Conservation (phyloP, 306 rosid species). For the Inga laurina region DNA sequence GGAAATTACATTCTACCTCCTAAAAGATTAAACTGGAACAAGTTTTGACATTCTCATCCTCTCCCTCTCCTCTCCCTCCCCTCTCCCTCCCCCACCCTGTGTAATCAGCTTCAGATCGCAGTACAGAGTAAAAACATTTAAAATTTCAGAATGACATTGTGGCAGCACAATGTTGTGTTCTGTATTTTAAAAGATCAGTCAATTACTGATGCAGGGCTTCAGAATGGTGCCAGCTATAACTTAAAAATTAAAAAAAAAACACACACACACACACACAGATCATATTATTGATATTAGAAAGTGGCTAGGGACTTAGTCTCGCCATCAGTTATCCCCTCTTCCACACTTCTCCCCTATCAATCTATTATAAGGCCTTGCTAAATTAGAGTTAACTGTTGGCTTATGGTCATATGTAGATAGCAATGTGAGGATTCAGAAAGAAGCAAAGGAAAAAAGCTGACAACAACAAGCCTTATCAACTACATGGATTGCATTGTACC, state of each 20-base stretch:
- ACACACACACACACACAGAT: not conserved
- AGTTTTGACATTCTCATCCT: conserved; percentile 18
- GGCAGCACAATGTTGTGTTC: not conserved
- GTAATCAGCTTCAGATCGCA: conserved; percentile 7
- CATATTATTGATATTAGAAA: conserved; percentile 2
- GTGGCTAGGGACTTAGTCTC: not conserved
- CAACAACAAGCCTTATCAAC: not conserved
- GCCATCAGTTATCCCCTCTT: not conserved
- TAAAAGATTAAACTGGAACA: not conserved
- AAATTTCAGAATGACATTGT: not conserved
- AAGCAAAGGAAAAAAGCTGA: not conserved
- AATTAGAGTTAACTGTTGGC: not conserved
- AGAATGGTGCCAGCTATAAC: not conserved
- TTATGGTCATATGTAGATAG: not conserved
- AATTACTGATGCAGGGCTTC: conserved; percentile 5
- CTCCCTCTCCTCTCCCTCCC: not conserved
- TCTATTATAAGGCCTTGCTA: not conserved
- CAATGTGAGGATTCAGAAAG: not conserved
- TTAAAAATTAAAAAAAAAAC: not conserved
- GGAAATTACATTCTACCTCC: conserved; percentile 1
- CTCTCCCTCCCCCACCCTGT: too few relatives aligned
- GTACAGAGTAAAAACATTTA: conserved; percentile 1
- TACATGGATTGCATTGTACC: too few relatives aligned
- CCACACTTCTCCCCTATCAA: not conserved
- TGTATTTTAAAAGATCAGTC: not conserved